Base-by-base conservation (phyloP, 2,329 filamentous ascomycete species). In the Colletotrichum kahawae region DNA sequence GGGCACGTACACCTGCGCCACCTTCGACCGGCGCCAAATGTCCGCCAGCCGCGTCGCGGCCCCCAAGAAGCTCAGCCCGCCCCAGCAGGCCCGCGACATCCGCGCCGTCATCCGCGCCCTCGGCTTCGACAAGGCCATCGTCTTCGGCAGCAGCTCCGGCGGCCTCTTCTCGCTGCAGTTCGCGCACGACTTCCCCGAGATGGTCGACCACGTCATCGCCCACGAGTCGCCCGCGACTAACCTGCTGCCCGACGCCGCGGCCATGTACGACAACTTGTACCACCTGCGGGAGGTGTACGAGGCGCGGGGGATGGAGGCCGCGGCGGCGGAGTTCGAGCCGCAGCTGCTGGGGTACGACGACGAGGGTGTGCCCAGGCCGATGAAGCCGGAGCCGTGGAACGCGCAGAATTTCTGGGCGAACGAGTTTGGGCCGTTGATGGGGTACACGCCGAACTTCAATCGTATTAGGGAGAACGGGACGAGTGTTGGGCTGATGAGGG, bases 11-110 rank as follows among this genome's bases (percentile, higher is more conserved):
- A 83, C 81, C 31, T 79, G 78, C 77, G 78, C 70, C 21, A 83
- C 82, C 14, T 83, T 82, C 54, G 81, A 83, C 69, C 80, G 82
- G 4, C 82, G 82, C 31, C 82, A 83, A 56, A 83, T 83, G 81
- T 82, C 80, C 18, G 78, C 78, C 18, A 82, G 80, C 76, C 66
- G 80, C 16, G 79, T 79, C 36, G 56, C 72, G 27, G 74, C 70
- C 16, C 78, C 78, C 76, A 79, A 79, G 62, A 63, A 57, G 9
- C 74, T 83, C 38, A 81, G 65, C 68, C 78, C 78, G 0, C 77
- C 78, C 4, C 82, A 83, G 67, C 82, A 83, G 74, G 81, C 79
- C 2, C 79, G 82, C 16, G 81, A 83, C 68, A 77, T 83, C 10
- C 77, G 78, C 57, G 79, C 81, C 48, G 69, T 83, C 56, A 81